Conservation (phyloP, 345 rosid genomes). For the Heritiera littoralis region DNA sequence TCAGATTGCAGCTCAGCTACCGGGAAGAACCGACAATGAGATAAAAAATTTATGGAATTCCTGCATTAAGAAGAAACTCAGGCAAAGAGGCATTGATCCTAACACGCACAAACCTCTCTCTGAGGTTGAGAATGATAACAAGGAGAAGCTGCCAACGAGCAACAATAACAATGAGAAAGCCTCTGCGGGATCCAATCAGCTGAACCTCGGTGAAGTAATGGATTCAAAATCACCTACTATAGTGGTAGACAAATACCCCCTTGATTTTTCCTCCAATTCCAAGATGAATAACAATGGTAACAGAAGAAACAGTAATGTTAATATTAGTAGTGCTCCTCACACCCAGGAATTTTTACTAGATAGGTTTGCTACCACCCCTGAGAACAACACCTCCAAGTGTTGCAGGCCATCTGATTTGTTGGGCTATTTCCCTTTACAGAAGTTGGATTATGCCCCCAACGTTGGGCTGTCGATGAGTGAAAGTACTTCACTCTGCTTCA, state of each 20-base stretch:
- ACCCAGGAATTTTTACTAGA: conserved; percentile 51
- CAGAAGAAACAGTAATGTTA: neutral
- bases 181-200: conserved; percentile 24
- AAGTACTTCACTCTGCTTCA: too few relatives aligned
- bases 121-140: conserved; percentile 37
- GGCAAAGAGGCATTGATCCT: conserved; percentile 62
- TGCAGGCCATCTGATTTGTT: conserved; percentile 43
- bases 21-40: conserved; percentile 69
- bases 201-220: conserved; percentile 18
- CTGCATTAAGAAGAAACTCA: conserved; percentile 64
- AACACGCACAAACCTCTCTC: conserved; percentile 62
- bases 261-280: conserved; percentile 33
- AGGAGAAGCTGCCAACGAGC: conserved; percentile 33
- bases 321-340: conserved; percentile 27
- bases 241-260: conserved; percentile 16
- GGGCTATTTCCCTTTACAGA: conserved; percentile 54
- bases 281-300: conserved; percentile 16
- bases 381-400: conserved; percentile 27
- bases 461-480: too few relatives aligned
- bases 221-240: conserved; percentile 29
- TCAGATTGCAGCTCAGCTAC: conserved; percentile 62
- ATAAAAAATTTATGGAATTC: conserved; percentile 74
- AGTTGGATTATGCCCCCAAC: too few relatives aligned
- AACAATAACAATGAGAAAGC: conserved; percentile 28
- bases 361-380: conserved; percentile 35